These are phyloP conservation scores for Linnemannia exigua DNA, from an alignment of 192 early-diverging fungal species.

Conservation along the genomic window DNA sequence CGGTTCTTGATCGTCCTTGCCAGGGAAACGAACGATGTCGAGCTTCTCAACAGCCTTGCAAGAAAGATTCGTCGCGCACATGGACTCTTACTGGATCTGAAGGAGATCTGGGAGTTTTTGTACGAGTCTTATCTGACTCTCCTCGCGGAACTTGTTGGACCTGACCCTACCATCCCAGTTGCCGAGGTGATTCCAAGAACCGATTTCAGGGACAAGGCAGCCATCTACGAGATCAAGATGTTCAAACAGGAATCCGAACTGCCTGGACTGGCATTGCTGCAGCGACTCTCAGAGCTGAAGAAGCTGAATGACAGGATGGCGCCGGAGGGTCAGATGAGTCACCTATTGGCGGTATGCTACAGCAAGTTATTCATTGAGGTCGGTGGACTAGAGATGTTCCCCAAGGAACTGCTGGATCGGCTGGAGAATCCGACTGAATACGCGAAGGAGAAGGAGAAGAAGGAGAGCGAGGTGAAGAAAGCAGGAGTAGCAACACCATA, in stretches of 20 bases:
- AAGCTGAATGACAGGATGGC: constrained; percentile 56
- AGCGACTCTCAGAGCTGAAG: constrained; percentile 46
- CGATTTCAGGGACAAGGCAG: constrained; percentile 49
- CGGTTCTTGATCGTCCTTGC: constrained; percentile 72
- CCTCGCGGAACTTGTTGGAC: constrained; percentile 33
- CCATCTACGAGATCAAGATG: constrained; percentile 48
- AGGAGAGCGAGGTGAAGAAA: not conserved
- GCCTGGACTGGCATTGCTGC: constrained; percentile 26
- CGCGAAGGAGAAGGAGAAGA: not conserved
- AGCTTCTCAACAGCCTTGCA: constrained; percentile 67
- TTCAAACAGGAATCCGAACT: constrained; percentile 39
- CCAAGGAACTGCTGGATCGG: constrained; percentile 45
- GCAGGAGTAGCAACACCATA: not conserved
- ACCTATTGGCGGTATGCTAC: constrained; percentile 44
- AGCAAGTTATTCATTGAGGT: constrained; percentile 52
- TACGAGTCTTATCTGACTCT: constrained; percentile 64
- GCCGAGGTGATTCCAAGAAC: constrained; percentile 52
- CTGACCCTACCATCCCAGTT: constrained; percentile 28
- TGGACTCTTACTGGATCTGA: constrained; percentile 65
- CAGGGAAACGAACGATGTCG: constrained; percentile 69
- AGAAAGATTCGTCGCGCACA: constrained; percentile 68
- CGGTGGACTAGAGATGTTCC: constrained; percentile 48
- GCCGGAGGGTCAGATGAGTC: constrained; percentile 47
- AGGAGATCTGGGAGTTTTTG: constrained; percentile 64
- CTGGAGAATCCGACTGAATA: constrained; percentile 11